These are phyloP conservation scores for Metschnikowia peoriensis DNA, from an alignment of 805 yeast genomes.

Conservation along the genomic window DNA sequence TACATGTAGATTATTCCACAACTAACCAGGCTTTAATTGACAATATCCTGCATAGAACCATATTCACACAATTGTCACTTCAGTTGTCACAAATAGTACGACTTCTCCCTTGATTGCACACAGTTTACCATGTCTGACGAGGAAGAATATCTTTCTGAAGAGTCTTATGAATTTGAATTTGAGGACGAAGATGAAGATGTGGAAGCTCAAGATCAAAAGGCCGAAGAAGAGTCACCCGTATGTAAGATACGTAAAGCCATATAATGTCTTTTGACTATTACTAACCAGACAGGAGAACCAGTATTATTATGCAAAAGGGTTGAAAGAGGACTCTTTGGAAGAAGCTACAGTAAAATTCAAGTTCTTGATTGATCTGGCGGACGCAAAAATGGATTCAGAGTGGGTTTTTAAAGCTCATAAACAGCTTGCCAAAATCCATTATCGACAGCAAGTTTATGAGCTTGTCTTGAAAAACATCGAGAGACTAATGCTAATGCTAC, in stretches of 20 bases:
- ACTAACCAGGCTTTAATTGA: background rate
- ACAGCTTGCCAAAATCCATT: slow-evolving; percentile 40
- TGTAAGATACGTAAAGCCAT: slow-evolving; percentile 1
- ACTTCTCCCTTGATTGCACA: background rate
- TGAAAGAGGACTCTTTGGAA: slow-evolving; percentile 29
- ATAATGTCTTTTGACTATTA: slow-evolving; percentile 6
- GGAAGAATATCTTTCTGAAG: slow-evolving; percentile 36
- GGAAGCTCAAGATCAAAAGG: slow-evolving; percentile 25
- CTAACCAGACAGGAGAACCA: slow-evolving; percentile 29
- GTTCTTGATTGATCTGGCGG: slow-evolving; percentile 18
- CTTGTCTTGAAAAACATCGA: slow-evolving; percentile 24
- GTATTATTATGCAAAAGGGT: slow-evolving; percentile 38
- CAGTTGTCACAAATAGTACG: too few relatives aligned
- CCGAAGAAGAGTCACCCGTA: slow-evolving; percentile 16
- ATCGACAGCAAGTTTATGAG: slow-evolving; percentile 22
- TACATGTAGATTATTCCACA: background rate
- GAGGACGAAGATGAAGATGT: slow-evolving; percentile 28
- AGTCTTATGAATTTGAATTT: slow-evolving; percentile 42
- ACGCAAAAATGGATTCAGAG: slow-evolving; percentile 23
- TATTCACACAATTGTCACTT: too few relatives aligned
- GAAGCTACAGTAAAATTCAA: slow-evolving; percentile 15
- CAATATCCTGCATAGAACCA: slow-evolving; percentile 1
- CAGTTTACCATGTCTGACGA: slow-evolving; percentile 30
- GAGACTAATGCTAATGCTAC: slow-evolving; percentile 22
- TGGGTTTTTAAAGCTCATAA: slow-evolving; percentile 42